Base-by-base conservation (phyloP, 2,329 filamentous ascomycete species). In the Raffaelea arxii region DNA sequence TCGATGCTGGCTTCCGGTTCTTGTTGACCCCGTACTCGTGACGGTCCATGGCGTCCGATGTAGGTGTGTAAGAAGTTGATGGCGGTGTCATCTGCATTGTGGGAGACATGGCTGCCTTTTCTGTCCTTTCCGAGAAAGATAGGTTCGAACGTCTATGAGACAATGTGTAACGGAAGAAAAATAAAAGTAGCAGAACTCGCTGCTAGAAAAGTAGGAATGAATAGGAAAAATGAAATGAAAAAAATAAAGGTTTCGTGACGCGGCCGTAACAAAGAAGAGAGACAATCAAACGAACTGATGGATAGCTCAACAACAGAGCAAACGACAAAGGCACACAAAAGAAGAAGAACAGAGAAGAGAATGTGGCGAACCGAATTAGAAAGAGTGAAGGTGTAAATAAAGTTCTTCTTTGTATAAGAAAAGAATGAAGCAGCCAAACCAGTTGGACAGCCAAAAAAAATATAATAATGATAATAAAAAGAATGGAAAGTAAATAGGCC, bases 1-100 rank as follows among this genome's bases (percentile, higher is more conserved):
- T 84, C 49, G 83, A 80, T 21, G 78, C 75, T 51, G 75, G 67
- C 68, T 84, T 86, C 51, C 82, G 75, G 60, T 73, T 78, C 66
- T 86, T 84, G 49, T 70, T 67, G 59, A 82, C 68, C 46, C 77
- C 72, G 56, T 75, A 78, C 19, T 77, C 75, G 52, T 79, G 75
- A 51, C 75, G 73, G 50, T 75, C 71, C 57, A 76, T 67, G 51
- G 65, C 66, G 58, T 80, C 77, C 46, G 71, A 71, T 21, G 69
- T 69, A 24, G 72, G 71, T 36, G 67, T 67, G 56, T 77, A 78
- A 35, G 67, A 59, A 30, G 63, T 58, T 48, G 67, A 59, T 25
- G 69, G 63, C n/a, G n/a, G n/a, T 25, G 67, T 61, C 56, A 74
- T 64, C 53, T 71, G 69, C 56, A 67, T 64, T 24, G 69, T 67